A percentile compares a stretch with the other conserved stretches of the same genome.
Conservation (phyloP, 2,329 filamentous ascomycete species). For the Colletotrichum lini region DNA sequence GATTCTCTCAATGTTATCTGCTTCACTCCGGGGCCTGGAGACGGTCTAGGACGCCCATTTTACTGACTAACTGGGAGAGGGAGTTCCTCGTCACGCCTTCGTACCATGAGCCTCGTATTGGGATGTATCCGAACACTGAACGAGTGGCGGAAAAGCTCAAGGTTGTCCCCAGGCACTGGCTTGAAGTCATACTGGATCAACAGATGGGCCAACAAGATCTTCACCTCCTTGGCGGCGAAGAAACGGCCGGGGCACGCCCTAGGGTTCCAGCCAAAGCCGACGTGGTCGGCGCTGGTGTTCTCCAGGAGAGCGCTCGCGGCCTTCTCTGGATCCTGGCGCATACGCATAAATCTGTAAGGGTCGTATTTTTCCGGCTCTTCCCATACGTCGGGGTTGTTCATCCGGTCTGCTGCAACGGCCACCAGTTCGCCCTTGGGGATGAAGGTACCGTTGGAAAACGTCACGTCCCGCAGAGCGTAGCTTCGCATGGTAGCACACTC, state of each 20-base stretch:
- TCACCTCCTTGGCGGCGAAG: conserved; percentile 62
- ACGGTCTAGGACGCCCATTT: no score
- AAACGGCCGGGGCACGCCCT: conserved; percentile 60
- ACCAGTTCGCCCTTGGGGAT: conserved; percentile 19
- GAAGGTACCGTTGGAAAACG: conserved; percentile 1
- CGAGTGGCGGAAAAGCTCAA: no score
- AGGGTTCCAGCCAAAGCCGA: conserved; percentile 55
- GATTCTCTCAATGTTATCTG: no score
- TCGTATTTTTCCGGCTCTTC: neutral
- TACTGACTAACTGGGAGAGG: no score
- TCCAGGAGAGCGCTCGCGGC: conserved; percentile 55
- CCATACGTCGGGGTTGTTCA: neutral
- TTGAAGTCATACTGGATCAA: conserved; percentile 57
- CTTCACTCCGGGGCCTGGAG: no score
- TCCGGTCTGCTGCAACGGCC: neutral
- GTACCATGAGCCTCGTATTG: no score
- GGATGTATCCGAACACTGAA: no score
- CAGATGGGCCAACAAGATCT: conserved; percentile 57
- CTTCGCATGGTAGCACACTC: conserved; percentile 4
- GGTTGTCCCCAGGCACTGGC: neutral
- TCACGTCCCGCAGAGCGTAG: neutral
- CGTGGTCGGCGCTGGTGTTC: conserved; percentile 52
- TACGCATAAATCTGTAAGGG: neutral
- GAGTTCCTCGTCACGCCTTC: no score
- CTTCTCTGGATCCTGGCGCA: conserved; percentile 7